A percentile compares a stretch with the other conserved stretches of the same genome.
phyloP scores from a whole-genome alignment of 2,329 filamentous ascomycete genomes.

The Xylaria arbuscula region DNA sequence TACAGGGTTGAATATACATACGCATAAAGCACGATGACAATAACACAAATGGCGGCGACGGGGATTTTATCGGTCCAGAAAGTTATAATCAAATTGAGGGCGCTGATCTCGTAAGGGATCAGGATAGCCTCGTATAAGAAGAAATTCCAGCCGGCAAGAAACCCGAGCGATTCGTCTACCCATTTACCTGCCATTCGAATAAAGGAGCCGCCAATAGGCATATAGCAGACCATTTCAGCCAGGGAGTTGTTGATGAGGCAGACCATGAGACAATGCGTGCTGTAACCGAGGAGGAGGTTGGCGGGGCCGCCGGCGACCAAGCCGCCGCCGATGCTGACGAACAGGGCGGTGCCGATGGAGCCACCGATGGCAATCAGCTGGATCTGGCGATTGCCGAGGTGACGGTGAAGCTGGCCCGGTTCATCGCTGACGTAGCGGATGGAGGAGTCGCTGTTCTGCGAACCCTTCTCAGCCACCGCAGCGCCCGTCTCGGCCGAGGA shows the following conservation, averaged over 20 bases:
- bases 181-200: constrained; percentile 73
- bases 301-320: constrained; percentile 61
- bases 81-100: constrained; percentile 55
- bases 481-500: constrained; percentile 15
- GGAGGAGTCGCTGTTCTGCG: constrained; percentile 38
- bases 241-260: constrained; percentile 73
- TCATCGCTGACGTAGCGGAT: constrained; percentile 40
- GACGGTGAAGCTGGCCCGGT: constrained; percentile 53
- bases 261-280: constrained; percentile 63
- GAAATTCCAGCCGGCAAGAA: constrained; percentile 61
- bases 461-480: constrained; percentile 40
- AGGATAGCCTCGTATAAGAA: constrained; percentile 56
- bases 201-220: constrained; percentile 72
- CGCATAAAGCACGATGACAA: constrained; percentile 50
- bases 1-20: constrained; percentile 52
- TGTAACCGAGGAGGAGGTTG: constrained; percentile 69
- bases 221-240: constrained; percentile 72
- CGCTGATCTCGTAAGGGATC: constrained; percentile 57
- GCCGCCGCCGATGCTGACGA: constrained; percentile 71
- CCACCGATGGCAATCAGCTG: constrained; percentile 70
- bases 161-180: constrained; percentile 73
- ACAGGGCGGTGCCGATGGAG: constrained; percentile 68
- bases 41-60: constrained; percentile 60
- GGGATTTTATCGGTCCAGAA: constrained; percentile 61
- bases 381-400: constrained; percentile 61